Percentiles rank a stretch among this genome's conserved stretches.
These are phyloP conservation scores for Taiozyma sp. DNA, from an alignment of 1,139 yeast species.

Conservation along the genomic window DNA sequence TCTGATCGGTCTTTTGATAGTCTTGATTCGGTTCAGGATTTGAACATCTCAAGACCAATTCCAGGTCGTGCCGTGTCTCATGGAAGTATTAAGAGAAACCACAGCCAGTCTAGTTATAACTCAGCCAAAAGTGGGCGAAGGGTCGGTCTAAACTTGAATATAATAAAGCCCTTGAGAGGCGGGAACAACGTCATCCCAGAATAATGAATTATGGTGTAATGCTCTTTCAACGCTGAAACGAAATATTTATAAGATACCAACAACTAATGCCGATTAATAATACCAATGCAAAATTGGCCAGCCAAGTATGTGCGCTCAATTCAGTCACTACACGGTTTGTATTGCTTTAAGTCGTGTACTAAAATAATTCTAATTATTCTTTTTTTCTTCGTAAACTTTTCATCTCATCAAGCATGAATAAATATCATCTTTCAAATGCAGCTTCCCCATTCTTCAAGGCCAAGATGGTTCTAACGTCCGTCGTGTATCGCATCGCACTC, in stretches of 20 bases:
- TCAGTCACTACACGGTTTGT: background rate
- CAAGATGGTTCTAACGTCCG: conserved; percentile 81
- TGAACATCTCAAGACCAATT: background rate
- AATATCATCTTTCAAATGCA: conserved; percentile 42
- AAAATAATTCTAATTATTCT: background rate
- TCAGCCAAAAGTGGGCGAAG: conserved; percentile 4
- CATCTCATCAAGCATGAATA: background rate
- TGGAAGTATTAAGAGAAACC: background rate
- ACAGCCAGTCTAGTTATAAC: background rate
- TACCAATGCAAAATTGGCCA: too few relatives aligned
- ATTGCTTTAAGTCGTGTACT: background rate
- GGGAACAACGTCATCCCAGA: conserved; percentile 28
- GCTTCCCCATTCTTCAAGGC: conserved; percentile 77
- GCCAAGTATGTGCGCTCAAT: conserved; percentile 12
- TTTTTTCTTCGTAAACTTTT: background rate
- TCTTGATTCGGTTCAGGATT: background rate
- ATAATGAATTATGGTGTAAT: background rate
- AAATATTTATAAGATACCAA: background rate
- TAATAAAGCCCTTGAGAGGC: conserved; percentile 62
- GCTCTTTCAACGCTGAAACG: background rate
- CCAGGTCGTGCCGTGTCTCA: background rate
- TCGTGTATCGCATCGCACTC: conserved; percentile 70
- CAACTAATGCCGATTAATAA: background rate
- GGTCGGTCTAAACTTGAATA: conserved; percentile 32
- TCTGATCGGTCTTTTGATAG: background rate